Evolutionary conservation across 768 basidiomycete genomes (phyloP), one percentile per base, ranked within the genome.

Genomic region (Pleurotus eryngii): DNA sequence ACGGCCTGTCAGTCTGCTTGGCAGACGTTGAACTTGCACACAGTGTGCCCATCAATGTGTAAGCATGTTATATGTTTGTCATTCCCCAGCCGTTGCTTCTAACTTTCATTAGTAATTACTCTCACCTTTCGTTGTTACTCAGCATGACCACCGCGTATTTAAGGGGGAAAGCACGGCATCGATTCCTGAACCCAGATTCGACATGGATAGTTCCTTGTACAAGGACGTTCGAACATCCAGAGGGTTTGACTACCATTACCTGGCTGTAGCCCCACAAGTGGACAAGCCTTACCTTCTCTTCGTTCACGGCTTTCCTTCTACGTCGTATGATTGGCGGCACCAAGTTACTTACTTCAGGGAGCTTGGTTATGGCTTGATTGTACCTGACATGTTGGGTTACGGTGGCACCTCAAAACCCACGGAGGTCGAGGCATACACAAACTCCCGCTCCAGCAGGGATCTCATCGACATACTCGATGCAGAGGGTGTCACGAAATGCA

Each of bases 331-430:
- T 11, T 35, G 79, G 79, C 65, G 65, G 26, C 62, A 72, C 39
- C 74, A 77, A 61, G 68, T 76, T 17, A 53, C 63, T 5, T 73
- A 68, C 59, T 76, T 80, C 65, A 56, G 64, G 27, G 62, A 59
- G 8, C 59, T 65, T 37, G 78, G 78, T 5, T 81, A 79, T 61
- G 73, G 76, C 4, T 59, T 83, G 46, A 65, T 83, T 49, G 77
- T 72, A 1, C 81, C 78, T 1, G 81, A 83, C 61, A 72, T 79
- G 70, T 73, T 83, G 26, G 82, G 82, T 3, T 82, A 79, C 56
- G 82, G 81, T 7, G 74, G 73, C 2, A 81, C 81, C 7, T 72
- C 72, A 60, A 79, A 81, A 58, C 81, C 81, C 1, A 56, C 60
- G 0, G 75, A 79, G 48, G 56, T 65, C 1, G 60, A 58, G 5